Percentiles rank a stretch among this genome's conserved stretches.
Conservation (phyloP, 1,284 basidiomycete species). For the Tilletia setariae region DNA sequence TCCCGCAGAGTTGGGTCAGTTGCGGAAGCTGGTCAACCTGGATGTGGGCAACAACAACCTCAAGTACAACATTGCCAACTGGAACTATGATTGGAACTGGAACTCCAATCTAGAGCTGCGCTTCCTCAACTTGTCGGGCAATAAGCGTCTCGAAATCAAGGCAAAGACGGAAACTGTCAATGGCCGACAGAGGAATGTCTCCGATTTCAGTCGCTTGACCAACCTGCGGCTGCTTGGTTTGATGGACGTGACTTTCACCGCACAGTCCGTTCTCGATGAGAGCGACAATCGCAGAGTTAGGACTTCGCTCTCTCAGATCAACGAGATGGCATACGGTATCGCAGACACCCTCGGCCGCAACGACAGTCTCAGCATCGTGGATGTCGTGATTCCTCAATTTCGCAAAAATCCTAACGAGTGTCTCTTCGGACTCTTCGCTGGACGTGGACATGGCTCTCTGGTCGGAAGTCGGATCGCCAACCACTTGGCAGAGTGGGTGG, state of each 20-base stretch:
- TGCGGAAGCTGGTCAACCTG: slow-evolving; percentile 74
- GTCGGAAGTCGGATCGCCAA: slow-evolving; percentile 63
- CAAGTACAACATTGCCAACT: slow-evolving; percentile 98
- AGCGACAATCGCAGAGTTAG: slow-evolving; percentile 85
- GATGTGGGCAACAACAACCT: slow-evolving; percentile 93
- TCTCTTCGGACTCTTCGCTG: slow-evolving; percentile 91
- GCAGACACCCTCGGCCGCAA: slow-evolving; percentile 79
- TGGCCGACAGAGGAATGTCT: slow-evolving; percentile 59
- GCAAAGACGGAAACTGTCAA: slow-evolving; percentile 57
- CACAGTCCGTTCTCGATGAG: slow-evolving; percentile 69
- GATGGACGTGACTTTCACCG: slow-evolving; percentile 92
- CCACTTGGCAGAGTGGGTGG: slow-evolving; percentile 43
- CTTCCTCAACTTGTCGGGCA: slow-evolving; percentile 83
- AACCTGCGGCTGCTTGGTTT: slow-evolving; percentile 85
- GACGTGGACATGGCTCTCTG: slow-evolving; percentile 58
- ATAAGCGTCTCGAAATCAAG: slow-evolving; percentile 83
- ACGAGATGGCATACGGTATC: slow-evolving; percentile 93
- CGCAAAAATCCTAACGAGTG: slow-evolving; percentile 74
- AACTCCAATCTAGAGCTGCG: slow-evolving; percentile 91
- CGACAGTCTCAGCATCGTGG: slow-evolving; percentile 73
- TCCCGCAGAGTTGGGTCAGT: slow-evolving; percentile 81
- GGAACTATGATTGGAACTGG: slow-evolving; percentile 99
- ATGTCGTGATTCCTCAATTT: slow-evolving; percentile 87
- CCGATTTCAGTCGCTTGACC: slow-evolving; percentile 79
- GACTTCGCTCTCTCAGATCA: slow-evolving; percentile 84